Base-by-base conservation (phyloP, 768 basidiomycete genomes). In the Rhizopogon sp. region DNA sequence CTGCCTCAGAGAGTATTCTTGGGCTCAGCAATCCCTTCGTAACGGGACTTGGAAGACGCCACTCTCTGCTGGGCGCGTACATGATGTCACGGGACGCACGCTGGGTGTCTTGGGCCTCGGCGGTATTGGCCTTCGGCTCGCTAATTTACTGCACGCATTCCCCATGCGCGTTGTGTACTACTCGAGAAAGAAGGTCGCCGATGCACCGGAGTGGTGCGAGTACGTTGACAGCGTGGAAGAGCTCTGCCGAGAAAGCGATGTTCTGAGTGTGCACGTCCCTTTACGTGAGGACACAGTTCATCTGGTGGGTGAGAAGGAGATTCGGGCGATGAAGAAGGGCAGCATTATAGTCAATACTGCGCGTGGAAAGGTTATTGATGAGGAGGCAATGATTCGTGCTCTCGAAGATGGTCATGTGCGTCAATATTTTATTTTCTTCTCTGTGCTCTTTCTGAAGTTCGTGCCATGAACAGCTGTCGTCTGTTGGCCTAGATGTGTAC, bases 131-230 rank as follows among this genome's bases (percentile, higher is more conserved):
- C 64, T 80, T 52, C 84, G 82, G 25, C 73, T 90, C 33, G 87
- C 87, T 0, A 78, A 87, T 61, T 78, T 92, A 53, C 84, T 77
- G 0, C 84, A 83, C 52, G 84, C 85, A 1, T 91, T 97, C 73
- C 90, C 87, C 6, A 94, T 98, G 94, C 87, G 87, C 50, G 75
- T 96, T 53, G 76, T 96, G 43, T 97, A 96, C 71, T 79, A 92
- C 71, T 84, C 77, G 35, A 76, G 90, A 40, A 77, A 77, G 57
- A 81, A 76, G 43, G 79, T 74, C 33, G 66, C 74, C 7, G 71
- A 81, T 44, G 84, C 82, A 0, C 88, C 91, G 0, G 76, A 72
- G 39, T 93, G 87, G 78, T 87, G 85, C 60, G 81, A 85, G 64
- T 98, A 96, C 70, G 83, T 85, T 58, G 82, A 84, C 44, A 79